Conservation (phyloP, 2,329 filamentous ascomycete genomes). For the Blumeria hordei region DNA sequence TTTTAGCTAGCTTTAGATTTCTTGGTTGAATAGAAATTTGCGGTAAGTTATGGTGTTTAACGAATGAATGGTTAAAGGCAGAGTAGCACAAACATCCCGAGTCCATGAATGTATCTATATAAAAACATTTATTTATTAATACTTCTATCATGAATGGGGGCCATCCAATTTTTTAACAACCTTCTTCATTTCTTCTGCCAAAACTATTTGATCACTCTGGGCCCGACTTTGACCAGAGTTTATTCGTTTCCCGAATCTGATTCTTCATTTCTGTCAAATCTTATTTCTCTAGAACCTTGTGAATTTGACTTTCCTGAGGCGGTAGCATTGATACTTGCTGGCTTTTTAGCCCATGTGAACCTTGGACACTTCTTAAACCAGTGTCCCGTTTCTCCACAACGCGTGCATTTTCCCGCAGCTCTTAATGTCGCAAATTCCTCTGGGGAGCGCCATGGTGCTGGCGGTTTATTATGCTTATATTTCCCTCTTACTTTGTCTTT, state of each 20-base stretch:
- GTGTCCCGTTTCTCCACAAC: background rate
- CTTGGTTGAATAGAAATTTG: background rate
- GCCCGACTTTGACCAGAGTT: background rate
- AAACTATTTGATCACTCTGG: background rate
- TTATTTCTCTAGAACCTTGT: too few relatives aligned
- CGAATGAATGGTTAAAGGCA: background rate
- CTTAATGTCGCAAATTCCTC: background rate
- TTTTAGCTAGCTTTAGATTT: background rate
- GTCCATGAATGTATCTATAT: background rate
- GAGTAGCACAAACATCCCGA: background rate
- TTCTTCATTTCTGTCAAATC: too few relatives aligned
- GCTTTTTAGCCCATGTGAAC: background rate
- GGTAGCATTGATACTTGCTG: background rate
- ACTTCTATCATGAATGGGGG: background rate
- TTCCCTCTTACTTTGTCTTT: background rate
- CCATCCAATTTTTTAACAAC: slow-evolving; percentile 1
- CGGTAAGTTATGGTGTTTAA: background rate
- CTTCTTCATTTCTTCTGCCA: background rate
- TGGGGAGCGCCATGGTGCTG: background rate
- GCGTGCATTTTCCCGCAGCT: background rate
- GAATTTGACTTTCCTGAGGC: background rate
- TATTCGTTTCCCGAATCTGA: background rate
- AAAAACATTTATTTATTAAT: slow-evolving; percentile 1
- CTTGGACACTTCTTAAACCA: background rate
- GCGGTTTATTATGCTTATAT: background rate